These are phyloP conservation scores for Fraxinus platypoda DNA, from an alignment of 305 asterid genomes.

Conservation along the genomic window DNA sequence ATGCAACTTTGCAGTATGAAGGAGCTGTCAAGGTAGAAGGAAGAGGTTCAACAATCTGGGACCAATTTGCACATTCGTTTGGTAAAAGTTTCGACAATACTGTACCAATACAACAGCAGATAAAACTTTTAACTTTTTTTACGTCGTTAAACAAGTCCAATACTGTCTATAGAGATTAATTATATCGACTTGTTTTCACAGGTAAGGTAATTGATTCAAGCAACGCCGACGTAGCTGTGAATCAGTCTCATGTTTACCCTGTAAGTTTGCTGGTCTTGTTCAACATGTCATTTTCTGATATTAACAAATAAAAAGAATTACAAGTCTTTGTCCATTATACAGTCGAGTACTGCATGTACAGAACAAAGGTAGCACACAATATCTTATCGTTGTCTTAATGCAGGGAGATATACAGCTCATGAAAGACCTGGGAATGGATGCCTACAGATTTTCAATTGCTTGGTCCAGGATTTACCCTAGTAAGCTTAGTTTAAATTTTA, in stretches of 20 bases:
- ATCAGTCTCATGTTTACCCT: constrained; percentile 66
- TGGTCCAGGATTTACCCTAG: constrained; percentile 90
- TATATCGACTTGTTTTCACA: constrained; percentile 17
- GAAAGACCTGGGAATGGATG: constrained; percentile 96
- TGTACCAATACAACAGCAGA: background rate
- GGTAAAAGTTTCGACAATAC: constrained; percentile 37
- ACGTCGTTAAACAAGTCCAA: background rate
- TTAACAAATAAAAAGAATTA: background rate
- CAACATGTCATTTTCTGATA: too few species aligned
- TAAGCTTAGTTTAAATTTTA: constrained; percentile 24
- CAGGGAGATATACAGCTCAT: constrained; percentile 76
- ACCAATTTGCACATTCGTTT: constrained; percentile 68
- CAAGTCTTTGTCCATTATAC: background rate
- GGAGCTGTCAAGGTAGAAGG: constrained; percentile 88
- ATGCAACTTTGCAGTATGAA: constrained; percentile 51
- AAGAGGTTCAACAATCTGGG: constrained; percentile 84
- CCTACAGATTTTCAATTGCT: constrained; percentile 83
- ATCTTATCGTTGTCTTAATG: background rate
- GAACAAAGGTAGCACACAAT: too few species aligned
- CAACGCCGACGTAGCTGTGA: constrained; percentile 74
- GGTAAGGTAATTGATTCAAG: constrained; percentile 76
- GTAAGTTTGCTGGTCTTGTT: constrained; percentile 30
- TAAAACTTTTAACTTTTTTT: background rate
- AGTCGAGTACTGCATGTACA: background rate
- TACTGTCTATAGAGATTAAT: background rate